These are phyloP conservation scores for Coemansia sp. DNA, from an alignment of 192 early-diverging fungal genomes.

Conservation along the genomic window DNA sequence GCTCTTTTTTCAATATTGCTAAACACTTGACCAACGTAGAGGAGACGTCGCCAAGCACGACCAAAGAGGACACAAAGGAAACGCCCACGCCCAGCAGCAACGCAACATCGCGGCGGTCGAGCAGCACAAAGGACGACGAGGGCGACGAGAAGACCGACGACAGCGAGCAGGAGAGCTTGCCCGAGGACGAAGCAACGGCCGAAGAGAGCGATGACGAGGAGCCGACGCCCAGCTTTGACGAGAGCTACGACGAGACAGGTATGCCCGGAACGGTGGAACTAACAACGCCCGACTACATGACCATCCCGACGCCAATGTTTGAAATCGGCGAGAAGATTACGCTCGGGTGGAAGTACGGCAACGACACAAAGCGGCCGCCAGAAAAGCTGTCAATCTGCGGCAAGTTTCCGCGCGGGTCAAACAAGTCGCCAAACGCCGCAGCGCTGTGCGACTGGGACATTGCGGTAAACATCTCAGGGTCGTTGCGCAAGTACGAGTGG, in stretches of 20 bases:
- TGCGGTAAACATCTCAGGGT: constrained; percentile 43
- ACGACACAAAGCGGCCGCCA: constrained; percentile 27
- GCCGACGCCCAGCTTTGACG: constrained; percentile 26
- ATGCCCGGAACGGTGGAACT: constrained; percentile 24
- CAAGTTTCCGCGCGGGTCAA: constrained; percentile 34
- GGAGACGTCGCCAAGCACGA: not conserved
- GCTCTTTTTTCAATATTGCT: too few species aligned
- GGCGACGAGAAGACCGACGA: not conserved
- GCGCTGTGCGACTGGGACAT: constrained; percentile 46
- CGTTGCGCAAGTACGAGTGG: constrained; percentile 36
- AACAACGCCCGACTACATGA: constrained; percentile 31
- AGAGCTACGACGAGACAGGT: constrained; percentile 41
- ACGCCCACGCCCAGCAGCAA: not conserved
- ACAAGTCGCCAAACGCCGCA: constrained; percentile 9
- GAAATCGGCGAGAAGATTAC: constrained; percentile 37
- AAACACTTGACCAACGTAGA: not conserved
- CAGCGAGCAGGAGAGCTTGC: constrained; percentile 1
- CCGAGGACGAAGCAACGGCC: constrained; percentile 10
- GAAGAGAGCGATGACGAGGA: constrained; percentile 8
- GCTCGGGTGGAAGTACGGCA: constrained; percentile 43
- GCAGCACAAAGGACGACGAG: not conserved
- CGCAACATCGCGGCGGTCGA: not conserved
- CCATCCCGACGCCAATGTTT: constrained; percentile 47
- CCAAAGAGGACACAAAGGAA: constrained; percentile 4
- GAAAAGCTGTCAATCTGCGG: constrained; percentile 45